Evolutionary conservation across 257 asterid species (phyloP).

Genomic region (Solanum arcanum): DNA sequence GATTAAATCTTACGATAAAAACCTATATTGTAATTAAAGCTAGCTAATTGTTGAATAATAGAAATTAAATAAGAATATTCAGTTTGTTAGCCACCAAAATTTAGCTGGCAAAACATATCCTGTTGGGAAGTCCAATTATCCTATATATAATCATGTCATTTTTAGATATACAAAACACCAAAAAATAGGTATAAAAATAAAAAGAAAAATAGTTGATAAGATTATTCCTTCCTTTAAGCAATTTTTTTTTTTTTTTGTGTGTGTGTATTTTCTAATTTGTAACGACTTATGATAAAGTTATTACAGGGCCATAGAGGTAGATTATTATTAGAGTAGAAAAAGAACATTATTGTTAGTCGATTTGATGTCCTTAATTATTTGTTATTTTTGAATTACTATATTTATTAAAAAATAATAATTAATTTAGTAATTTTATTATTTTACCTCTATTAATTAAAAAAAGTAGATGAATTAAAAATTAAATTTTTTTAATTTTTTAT

Average conservation of each 20-base stretch:
- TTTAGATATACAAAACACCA: neutral
- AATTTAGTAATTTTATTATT: too few relatives aligned
- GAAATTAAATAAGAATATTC: neutral
- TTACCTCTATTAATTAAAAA: too few relatives aligned
- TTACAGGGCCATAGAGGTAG: neutral
- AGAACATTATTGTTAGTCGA: neutral
- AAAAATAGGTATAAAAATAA: neutral
- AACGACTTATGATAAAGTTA: neutral
- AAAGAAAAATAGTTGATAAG: neutral
- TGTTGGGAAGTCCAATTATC: neutral
- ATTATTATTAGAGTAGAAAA: neutral
- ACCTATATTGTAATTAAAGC: neutral
- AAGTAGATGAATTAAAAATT: too few relatives aligned
- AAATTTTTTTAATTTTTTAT: too few relatives aligned
- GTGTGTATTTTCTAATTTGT: neutral
- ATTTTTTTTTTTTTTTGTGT: neutral
- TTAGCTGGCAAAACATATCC: constrained; percentile 1
- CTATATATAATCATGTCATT: neutral
- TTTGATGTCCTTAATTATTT: neutral
- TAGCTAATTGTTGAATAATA: neutral
- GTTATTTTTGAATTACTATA: too few relatives aligned
- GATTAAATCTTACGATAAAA: neutral
- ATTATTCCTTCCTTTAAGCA: neutral
- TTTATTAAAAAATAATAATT: too few relatives aligned
- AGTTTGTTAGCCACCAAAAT: neutral